A percentile compares a stretch with the other conserved stretches of the same genome.
phyloP scores from a whole-genome alignment of 192 early-diverging fungal genomes.

The Entomortierella lignicola region DNA sequence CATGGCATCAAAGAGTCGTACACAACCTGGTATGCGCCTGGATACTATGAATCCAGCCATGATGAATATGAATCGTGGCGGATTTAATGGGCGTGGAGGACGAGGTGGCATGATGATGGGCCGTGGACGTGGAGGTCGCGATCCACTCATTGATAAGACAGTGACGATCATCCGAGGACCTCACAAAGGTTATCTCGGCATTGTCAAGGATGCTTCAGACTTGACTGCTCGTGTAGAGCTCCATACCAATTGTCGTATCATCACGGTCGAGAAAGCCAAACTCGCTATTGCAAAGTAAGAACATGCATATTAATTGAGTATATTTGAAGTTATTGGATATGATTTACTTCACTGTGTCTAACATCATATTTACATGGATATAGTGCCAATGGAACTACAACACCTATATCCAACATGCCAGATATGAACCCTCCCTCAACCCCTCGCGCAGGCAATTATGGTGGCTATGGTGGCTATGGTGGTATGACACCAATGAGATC shows the following conservation, averaged over 20 bases:
- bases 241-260: slow-evolving; percentile 86
- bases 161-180: slow-evolving; percentile 88
- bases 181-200: slow-evolving; percentile 97
- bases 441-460: slow-evolving; percentile 67
- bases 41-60: slow-evolving; percentile 56
- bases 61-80: slow-evolving; percentile 51
- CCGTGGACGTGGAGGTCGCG: slow-evolving; percentile 62
- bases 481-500: slow-evolving; percentile 61
- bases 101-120: slow-evolving; percentile 64
- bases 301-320: not conserved
- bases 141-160: slow-evolving; percentile 76
- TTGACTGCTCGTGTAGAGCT: slow-evolving; percentile 86
- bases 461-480: slow-evolving; percentile 64
- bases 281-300: slow-evolving; percentile 72
- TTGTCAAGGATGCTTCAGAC: slow-evolving; percentile 89
- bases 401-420: slow-evolving; percentile 57
- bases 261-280: slow-evolving; percentile 84
- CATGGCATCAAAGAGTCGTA: slow-evolving; percentile 57
- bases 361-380: not conserved
- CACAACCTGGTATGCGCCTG: slow-evolving; percentile 51
- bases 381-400: slow-evolving; percentile 51
- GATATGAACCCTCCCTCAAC: slow-evolving; percentile 60
- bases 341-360: not conserved
- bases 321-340: not conserved
- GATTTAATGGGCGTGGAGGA: slow-evolving; percentile 58